Conservation (phyloP, 108 stramenopile genomes). For the Stephanodiscus minutulus region DNA sequence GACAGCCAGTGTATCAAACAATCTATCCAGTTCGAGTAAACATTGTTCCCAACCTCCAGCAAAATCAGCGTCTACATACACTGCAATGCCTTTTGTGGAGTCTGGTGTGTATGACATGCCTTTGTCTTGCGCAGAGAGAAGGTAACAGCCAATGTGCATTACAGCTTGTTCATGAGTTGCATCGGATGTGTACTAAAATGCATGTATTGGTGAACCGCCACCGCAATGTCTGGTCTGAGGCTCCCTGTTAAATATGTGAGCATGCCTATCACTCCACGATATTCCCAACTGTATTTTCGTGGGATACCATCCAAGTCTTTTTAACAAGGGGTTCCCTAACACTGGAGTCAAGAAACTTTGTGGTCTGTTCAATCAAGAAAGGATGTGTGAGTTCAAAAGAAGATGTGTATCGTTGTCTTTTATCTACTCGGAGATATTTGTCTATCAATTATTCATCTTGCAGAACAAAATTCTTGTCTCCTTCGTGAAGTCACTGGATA, state of each 20-base stretch:
- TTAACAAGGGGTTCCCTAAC: conserved; percentile 30
- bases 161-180: conserved; percentile 51
- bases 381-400: conserved; percentile 49
- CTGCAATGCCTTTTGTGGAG: too few relatives aligned
- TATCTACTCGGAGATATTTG: conserved; percentile 53
- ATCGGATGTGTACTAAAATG: conserved; percentile 42
- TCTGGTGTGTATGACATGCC: too few relatives aligned
- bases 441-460: conserved; percentile 35
- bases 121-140: too few relatives aligned
- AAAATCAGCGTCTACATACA: too few relatives aligned
- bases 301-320: conserved; percentile 43
- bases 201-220: conserved; percentile 51
- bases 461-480: conserved; percentile 15
- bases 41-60: too few relatives aligned
- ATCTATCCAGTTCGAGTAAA: too few relatives aligned
- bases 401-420: conserved; percentile 16
- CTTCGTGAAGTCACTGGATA: conserved; percentile 1
- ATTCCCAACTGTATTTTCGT: conserved; percentile 42
- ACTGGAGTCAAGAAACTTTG: conserved; percentile 18
- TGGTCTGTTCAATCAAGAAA: conserved; percentile 45
- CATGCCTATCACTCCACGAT: conserved; percentile 53
- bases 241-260: conserved; percentile 48
- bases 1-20: too few relatives aligned
- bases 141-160: conserved; percentile 55
- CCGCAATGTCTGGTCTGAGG: conserved; percentile 45